Percentiles rank a stretch among this genome's conserved stretches.
These are phyloP conservation scores for Neophaeococcomyces aloes DNA, from an alignment of 2,329 filamentous ascomycete species.

Conservation along the genomic window DNA sequence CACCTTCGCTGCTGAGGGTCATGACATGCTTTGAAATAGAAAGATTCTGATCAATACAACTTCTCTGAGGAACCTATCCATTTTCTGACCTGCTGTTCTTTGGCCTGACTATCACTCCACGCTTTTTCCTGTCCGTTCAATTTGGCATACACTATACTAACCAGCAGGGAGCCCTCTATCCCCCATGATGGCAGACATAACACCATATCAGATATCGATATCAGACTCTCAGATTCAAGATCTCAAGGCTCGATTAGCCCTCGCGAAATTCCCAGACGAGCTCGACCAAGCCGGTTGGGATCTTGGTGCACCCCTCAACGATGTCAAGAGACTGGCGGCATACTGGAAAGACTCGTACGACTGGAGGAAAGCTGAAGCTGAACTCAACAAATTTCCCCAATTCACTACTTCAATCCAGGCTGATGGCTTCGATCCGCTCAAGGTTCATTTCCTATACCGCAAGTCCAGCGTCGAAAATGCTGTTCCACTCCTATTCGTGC, in stretches of 20 bases:
- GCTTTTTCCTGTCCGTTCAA: background rate
- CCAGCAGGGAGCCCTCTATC: background rate
- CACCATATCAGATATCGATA: slow-evolving; percentile 27
- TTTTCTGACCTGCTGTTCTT: too few species aligned
- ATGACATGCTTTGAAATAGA: background rate
- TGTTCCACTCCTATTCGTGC: slow-evolving; percentile 18
- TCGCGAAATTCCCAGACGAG: slow-evolving; percentile 32
- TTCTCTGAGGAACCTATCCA: background rate
- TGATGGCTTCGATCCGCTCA: slow-evolving; percentile 29
- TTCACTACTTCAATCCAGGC: slow-evolving; percentile 29
- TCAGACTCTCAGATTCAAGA: slow-evolving; percentile 26
- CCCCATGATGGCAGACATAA: slow-evolving; percentile 14
- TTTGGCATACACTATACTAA: slow-evolving; percentile 32
- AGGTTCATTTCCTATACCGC: slow-evolving; percentile 32
- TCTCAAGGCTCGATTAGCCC: slow-evolving; percentile 27
- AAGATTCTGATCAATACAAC: background rate
- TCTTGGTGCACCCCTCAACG: slow-evolving; percentile 29
- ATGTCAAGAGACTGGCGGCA: slow-evolving; percentile 27
- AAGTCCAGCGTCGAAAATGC: slow-evolving; percentile 18
- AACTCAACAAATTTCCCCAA: slow-evolving; percentile 29
- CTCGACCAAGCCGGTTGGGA: slow-evolving; percentile 32
- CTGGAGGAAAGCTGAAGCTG: slow-evolving; percentile 28
- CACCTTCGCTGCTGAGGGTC: too few species aligned
- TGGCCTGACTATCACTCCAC: background rate
- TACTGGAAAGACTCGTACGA: slow-evolving; percentile 30